Percentiles rank a stretch among this genome's conserved stretches.
Evolutionary conservation across 768 basidiomycete genomes (phyloP).

Genomic region (Mrakia blollopis): DNA sequence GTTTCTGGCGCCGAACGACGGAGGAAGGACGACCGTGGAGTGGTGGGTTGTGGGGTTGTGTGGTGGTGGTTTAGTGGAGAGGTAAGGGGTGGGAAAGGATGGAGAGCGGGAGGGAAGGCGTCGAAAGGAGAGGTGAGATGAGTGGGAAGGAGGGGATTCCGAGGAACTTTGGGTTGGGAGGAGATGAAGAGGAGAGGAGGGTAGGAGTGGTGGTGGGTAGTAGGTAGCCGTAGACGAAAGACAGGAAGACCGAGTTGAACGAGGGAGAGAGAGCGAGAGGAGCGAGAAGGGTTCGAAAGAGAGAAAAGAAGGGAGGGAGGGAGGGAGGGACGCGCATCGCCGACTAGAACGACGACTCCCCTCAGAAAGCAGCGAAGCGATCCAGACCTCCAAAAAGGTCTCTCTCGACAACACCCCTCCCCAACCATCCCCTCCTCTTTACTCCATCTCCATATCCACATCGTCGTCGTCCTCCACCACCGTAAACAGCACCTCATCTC

Average conservation of each 20-base stretch:
- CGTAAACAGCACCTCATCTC: constrained; percentile 30
- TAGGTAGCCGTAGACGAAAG: background rate
- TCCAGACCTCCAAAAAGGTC: too few relatives aligned
- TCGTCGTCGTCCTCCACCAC: constrained; percentile 31
- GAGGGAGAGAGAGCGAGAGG: background rate
- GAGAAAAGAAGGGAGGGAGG: background rate
- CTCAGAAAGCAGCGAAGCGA: too few relatives aligned
- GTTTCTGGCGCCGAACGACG: constrained; percentile 6
- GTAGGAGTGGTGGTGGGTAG: background rate
- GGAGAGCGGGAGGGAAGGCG: background rate
- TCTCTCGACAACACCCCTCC: too few relatives aligned
- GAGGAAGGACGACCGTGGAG: constrained; percentile 17
- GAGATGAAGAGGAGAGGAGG: background rate
- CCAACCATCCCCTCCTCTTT: background rate
- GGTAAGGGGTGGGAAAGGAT: background rate
- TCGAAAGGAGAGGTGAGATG: background rate
- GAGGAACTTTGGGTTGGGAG: background rate
- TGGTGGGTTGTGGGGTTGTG: background rate
- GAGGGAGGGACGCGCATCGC: background rate
- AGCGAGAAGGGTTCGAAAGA: background rate
- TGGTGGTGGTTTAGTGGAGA: background rate
- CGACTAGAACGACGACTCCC: background rate
- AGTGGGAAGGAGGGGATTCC: background rate
- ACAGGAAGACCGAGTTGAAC: background rate
- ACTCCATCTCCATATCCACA: constrained; percentile 32